Evolutionary conservation across 1,139 yeast species (phyloP).

Genomic region (Yamadazyma blattariae): DNA sequence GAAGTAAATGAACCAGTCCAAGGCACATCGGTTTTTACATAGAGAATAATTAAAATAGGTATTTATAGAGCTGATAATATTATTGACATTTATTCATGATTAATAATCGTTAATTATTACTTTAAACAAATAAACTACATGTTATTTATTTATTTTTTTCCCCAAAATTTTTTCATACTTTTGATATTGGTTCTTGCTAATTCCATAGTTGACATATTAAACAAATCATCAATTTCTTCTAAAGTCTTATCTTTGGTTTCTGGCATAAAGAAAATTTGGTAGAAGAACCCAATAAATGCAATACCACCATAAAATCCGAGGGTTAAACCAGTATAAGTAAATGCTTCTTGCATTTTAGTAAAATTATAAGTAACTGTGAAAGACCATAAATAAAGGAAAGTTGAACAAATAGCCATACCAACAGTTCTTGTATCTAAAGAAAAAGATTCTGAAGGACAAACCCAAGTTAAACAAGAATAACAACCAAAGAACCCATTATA

Average conservation of each 20-base stretch:
- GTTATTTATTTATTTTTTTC: not conserved
- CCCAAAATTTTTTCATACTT: not conserved
- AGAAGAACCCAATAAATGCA: slow-evolving; percentile 51
- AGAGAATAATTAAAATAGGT: no score
- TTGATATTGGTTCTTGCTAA: not conserved
- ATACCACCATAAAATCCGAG: slow-evolving; percentile 69
- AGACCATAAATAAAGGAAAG: slow-evolving; percentile 79
- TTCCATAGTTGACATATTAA: no score
- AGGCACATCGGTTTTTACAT: no score
- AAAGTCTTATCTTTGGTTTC: slow-evolving; percentile 66
- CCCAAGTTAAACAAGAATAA: slow-evolving; percentile 74
- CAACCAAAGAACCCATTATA: slow-evolving; percentile 47
- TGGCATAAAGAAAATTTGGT: slow-evolving; percentile 54
- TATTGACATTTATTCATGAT: no score
- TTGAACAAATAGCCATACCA: slow-evolving; percentile 73
- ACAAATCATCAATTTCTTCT: slow-evolving; percentile 59
- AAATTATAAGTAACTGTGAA: slow-evolving; percentile 73
- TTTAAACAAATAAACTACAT: no score
- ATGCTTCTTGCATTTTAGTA: slow-evolving; percentile 38
- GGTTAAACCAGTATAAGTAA: slow-evolving; percentile 7
- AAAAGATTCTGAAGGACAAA: slow-evolving; percentile 72
- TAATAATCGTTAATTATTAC: no score
- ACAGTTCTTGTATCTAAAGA: slow-evolving; percentile 78
- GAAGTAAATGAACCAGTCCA: no score
- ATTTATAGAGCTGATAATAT: no score